phyloP scores from a whole-genome alignment of 148 eudicot genomes.

The Vaccinium macrocarpon region DNA sequence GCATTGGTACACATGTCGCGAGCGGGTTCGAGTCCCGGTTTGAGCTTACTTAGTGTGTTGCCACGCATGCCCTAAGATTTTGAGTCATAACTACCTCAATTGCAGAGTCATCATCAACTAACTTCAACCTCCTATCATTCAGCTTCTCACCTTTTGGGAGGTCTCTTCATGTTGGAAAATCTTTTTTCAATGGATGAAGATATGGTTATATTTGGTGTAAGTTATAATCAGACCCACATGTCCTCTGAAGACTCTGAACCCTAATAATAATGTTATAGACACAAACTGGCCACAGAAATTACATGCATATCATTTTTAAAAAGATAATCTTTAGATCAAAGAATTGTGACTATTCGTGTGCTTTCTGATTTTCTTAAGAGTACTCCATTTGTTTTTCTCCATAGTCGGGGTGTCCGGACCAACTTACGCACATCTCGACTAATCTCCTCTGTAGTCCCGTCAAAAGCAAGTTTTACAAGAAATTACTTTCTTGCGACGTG shows the following conservation, averaged over 20 bases:
- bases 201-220: not conserved
- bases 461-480: too few relatives aligned
- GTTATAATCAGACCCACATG: slow-evolving; percentile 10
- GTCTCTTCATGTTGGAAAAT: slow-evolving; percentile 3
- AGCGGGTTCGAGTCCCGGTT: not conserved
- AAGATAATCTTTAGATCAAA: not conserved
- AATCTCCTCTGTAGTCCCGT: too few relatives aligned
- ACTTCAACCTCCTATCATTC: not conserved
- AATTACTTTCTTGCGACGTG: too few relatives aligned
- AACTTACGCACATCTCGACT: too few relatives aligned
- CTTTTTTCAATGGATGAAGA: not conserved
- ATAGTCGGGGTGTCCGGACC: too few relatives aligned
- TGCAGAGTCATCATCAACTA: not conserved
- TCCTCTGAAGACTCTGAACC: not conserved
- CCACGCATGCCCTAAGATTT: not conserved
- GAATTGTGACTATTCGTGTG: not conserved
- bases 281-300: not conserved
- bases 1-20: not conserved
- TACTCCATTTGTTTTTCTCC: too few relatives aligned
- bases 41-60: not conserved
- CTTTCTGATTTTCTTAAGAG: not conserved
- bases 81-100: not conserved
- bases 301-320: not conserved
- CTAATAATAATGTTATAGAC: not conserved
- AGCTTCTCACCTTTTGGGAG: not conserved